Evolutionary conservation across 2,329 filamentous ascomycete species (phyloP), one percentile per base, ranked within the genome.

Genomic region (Paecilomyces dactylethromorphus): DNA sequence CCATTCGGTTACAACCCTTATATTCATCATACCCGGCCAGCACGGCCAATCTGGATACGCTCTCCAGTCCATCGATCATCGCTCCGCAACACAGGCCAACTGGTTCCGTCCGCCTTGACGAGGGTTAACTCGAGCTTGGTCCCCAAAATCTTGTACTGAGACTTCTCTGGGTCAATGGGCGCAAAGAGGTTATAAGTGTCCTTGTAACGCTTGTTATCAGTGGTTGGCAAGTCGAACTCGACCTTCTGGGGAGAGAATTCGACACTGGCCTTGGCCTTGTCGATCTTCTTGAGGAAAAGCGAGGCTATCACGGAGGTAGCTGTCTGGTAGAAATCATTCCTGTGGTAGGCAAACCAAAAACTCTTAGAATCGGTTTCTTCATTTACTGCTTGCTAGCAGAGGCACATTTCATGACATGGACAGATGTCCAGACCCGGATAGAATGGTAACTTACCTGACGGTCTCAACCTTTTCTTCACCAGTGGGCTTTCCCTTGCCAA

Each of bases 201-300:
- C 68, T 82, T 85, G 76, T 92, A 97, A 57, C 90, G 85, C 82
- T 96, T 97, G 59, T 85, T 81, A 71, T 97, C 93, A 32, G 84
- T 85, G 8, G 94, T 99, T n/a, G 84, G 86, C 45, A 99, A 82
- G 71, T 99, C 91, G 51, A 99, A 82, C 11, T 83, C 81, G 55
- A 97, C 76, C 53, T 84, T 79, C 54, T 82, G 77, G 10, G 83
- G 69, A 35, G 79, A 74, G 72, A 97, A 93, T 24, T 83, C 79
- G 53, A 97, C 83, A 64, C 84, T 88, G 56, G 91, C 89, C 26
- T 79, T 83, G 24, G 87, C 83, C 76, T 93, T 95, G 77, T 92
- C 86, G 68, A 99, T 96, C 79, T 97, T 97, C 81, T 97, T 99
- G 57, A 97, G 82, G 78, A 96, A 99, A 66, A 97, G 88, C 8